These are phyloP conservation scores for Boletus vermiculosoides DNA, from an alignment of 768 basidiomycete genomes.

Conservation along the genomic window DNA sequence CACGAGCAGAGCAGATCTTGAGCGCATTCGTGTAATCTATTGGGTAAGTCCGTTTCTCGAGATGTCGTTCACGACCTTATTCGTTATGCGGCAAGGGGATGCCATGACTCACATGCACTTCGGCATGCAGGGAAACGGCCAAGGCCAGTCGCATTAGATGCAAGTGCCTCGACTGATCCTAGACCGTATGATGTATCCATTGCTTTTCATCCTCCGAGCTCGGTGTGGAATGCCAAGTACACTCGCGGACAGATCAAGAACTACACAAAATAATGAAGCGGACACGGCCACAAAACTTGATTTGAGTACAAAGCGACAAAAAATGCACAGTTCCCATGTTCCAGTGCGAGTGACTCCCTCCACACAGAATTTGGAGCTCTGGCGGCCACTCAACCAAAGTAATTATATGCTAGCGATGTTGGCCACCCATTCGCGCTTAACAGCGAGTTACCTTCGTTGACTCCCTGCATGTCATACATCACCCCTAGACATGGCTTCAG, in stretches of 20 bases:
- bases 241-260: neutral
- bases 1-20: neutral
- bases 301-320: slow-evolving; percentile 12
- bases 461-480: slow-evolving; percentile 54
- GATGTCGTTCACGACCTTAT: neutral
- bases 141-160: too few relatives aligned
- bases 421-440: slow-evolving; percentile 46
- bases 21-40: neutral
- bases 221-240: neutral
- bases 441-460: slow-evolving; percentile 55
- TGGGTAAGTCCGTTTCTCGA: neutral
- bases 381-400: slow-evolving; percentile 38
- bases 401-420: slow-evolving; percentile 53
- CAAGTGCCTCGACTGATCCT: neutral
- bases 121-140: neutral
- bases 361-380: neutral
- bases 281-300: neutral
- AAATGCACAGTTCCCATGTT: neutral
- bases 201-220: neutral
- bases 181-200: too few relatives aligned
- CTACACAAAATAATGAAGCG: too few relatives aligned
- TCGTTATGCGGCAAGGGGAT: neutral
- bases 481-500: slow-evolving; percentile 37
- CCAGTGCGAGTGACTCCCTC: neutral
- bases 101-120: neutral